Percentiles rank a stretch among this genome's conserved stretches.
phyloP scores from a whole-genome alignment of 495 filamentous ascomycete species.

The Pyrenula aspistea region DNA sequence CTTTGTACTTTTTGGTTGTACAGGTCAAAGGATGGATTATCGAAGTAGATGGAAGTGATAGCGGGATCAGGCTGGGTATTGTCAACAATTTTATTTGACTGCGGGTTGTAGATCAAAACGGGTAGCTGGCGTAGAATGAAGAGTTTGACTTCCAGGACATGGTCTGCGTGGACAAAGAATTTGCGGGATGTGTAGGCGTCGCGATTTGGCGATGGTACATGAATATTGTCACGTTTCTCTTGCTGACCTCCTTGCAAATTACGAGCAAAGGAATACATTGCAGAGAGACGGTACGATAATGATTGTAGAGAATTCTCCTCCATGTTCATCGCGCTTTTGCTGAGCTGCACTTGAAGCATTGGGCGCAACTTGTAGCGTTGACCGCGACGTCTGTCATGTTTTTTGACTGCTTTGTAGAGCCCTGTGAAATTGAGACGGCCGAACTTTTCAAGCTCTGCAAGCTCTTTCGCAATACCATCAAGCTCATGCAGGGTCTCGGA shows the following conservation, averaged over 20 bases:
- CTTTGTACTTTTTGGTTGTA: conserved; percentile 78
- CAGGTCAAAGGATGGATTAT: conserved; percentile 70
- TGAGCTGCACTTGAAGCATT: conserved; percentile 76
- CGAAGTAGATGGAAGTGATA: conserved; percentile 93
- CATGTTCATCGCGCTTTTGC: conserved; percentile 83
- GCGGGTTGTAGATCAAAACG: conserved; percentile 82
- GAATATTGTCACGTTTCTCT: conserved; percentile 26
- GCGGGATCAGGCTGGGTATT: conserved; percentile 71
- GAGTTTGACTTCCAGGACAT: conserved; percentile 92
- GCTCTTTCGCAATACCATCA: conserved; percentile 77
- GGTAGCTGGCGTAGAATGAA: conserved; percentile 82
- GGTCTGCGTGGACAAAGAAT: conserved; percentile 95
- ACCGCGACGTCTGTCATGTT: conserved; percentile 87
- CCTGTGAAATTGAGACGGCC: conserved; percentile 95
- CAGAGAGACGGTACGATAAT: conserved; percentile 44
- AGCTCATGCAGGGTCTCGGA: conserved; percentile 66
- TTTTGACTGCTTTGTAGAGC: conserved; percentile 95
- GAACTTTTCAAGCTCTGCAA: conserved; percentile 88
- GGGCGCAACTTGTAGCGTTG: conserved; percentile 75
- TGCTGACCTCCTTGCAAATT: conserved; percentile 51
- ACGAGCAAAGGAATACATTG: conserved; percentile 90
- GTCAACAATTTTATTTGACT: conserved; percentile 64
- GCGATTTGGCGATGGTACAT: conserved; percentile 29
- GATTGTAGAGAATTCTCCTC: conserved; percentile 81
- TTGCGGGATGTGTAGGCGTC: conserved; percentile 82